Evolutionary conservation across 768 basidiomycete genomes (phyloP), one percentile per base, ranked within the genome.

Genomic region (Mycena floridula): DNA sequence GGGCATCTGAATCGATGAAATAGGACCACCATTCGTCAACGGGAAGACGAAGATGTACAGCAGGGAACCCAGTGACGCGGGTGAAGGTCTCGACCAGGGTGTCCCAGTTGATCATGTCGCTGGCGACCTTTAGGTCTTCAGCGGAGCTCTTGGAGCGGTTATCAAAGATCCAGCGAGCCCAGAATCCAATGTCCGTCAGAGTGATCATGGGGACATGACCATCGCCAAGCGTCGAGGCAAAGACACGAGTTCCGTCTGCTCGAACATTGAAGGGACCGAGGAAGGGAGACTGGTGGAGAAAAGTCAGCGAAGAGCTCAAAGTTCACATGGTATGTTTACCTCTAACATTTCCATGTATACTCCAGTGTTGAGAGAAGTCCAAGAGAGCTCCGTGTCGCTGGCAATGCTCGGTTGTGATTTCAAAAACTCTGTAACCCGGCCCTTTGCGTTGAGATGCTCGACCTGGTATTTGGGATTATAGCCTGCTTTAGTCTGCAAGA

Each of bases 301-400:
- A 42, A 8, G 24, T 13, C 9, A 16, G 12, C 15, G n/a, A 23
- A n/a, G 16, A 11, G 18, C 12, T 13, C 20, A 15, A 15, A n/a
- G n/a, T 35, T 41, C 7, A 40, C 8, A 7, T 16, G 28, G 21
- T n/a, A 27, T n/a, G 7, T 11, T 1, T 22, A 15, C 58, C 28
- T 63, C 55, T n/a, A 70, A 56, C 62, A 69, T 68, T 37, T 72
- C 68, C 51, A 69, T 61, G 49, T 71, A 71, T 7, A 66, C 65
- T 2, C 68, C 65, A 1, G 67, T 62, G 2, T 65, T 63, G 45
- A 70, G 53, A 21, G 60, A 50, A 16, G 59, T 62, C 67, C 67
- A 70, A n/a, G 58, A 57, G 30, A 69, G 50, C 18, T 50, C 57
- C 7, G 51, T 46, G 16, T 61, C 59, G 26, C 57, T 62, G 18